Conservation (phyloP, 768 basidiomycete genomes). For the Termitomyces heimii region DNA sequence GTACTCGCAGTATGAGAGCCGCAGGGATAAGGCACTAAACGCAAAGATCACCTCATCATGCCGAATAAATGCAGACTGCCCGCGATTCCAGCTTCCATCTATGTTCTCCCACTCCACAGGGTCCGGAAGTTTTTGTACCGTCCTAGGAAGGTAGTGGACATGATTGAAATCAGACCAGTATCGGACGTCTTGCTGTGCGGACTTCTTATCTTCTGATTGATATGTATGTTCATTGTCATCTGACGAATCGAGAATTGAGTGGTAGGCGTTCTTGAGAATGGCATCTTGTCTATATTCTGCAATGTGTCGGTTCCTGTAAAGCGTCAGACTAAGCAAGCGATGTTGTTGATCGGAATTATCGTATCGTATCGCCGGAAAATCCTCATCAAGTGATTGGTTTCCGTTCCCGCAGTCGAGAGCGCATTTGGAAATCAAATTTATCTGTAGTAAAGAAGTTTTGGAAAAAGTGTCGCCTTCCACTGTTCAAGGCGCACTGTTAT, state of each 20-base stretch:
- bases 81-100: constrained; percentile 51
- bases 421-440: constrained; percentile 55
- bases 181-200: constrained; percentile 27
- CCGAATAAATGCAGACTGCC: constrained; percentile 43
- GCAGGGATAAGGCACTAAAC: not conserved
- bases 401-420: constrained; percentile 29
- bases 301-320: constrained; percentile 37
- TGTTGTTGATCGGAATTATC: constrained; percentile 2
- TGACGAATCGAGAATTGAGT: constrained; percentile 30
- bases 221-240: constrained; percentile 5
- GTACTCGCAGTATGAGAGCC: not conserved
- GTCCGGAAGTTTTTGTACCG: constrained; percentile 60
- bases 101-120: constrained; percentile 45
- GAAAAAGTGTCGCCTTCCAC: not conserved
- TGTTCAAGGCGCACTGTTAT: constrained; percentile 44
- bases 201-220: constrained; percentile 2
- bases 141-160: constrained; percentile 58
- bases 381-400: constrained; percentile 11
- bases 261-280: constrained; percentile 52
- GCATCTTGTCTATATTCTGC: constrained; percentile 46
- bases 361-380: constrained; percentile 14
- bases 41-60: constrained; percentile 43
- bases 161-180: constrained; percentile 71
- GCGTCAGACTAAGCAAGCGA: not conserved
- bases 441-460: constrained; percentile 33